phyloP scores from a whole-genome alignment of 139 green algal genomes.

The Coccomyxa sp. region DNA sequence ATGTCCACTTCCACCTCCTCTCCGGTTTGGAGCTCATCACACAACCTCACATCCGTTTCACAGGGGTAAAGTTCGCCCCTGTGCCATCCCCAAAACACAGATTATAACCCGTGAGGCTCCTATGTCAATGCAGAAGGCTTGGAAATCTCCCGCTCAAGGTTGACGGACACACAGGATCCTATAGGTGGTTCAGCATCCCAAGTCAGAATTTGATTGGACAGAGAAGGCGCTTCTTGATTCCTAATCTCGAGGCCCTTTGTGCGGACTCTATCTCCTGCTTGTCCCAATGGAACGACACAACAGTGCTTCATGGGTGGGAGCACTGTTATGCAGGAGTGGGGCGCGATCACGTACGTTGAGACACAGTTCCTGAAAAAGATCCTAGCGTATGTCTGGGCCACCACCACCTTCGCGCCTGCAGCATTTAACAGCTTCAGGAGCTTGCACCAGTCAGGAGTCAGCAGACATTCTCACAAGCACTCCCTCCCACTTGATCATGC shows the following conservation, averaged over 20 bases:
- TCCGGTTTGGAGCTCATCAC: slow-evolving; percentile 75
- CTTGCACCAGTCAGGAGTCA: background rate
- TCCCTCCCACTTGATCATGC: background rate
- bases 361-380: slow-evolving; percentile 99
- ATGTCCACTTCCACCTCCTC: slow-evolving; percentile 89
- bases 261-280: no score
- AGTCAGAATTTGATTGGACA: no score
- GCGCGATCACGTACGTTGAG: slow-evolving; percentile 56
- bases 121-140: no score
- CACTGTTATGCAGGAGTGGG: no score
- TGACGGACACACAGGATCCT: no score
- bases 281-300: no score
- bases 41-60: slow-evolving; percentile 75
- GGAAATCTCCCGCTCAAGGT: no score
- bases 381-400: slow-evolving; percentile 88
- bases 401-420: slow-evolving; percentile 60
- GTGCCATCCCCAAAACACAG: slow-evolving; percentile 3
- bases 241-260: no score
- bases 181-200: no score
- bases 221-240: no score
- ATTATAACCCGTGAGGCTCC: background rate
- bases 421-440: background rate
- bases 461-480: background rate
- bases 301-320: no score
- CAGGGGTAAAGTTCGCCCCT: slow-evolving; percentile 87